Base-by-base conservation (phyloP, 805 yeast genomes). In the Geotrichum ghanense region DNA sequence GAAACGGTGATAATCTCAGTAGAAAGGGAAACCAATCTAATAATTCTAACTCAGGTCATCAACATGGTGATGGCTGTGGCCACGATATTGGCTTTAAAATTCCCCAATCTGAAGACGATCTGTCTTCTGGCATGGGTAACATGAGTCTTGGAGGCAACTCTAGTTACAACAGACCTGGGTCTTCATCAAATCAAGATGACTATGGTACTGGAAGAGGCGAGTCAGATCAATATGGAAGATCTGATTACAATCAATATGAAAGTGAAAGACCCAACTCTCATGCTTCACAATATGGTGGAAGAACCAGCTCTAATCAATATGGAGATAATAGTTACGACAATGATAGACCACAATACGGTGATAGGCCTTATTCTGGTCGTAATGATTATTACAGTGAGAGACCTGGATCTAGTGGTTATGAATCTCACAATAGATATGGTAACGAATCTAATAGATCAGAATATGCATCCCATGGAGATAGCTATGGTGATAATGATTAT, bases 11-110 rank as follows among this genome's bases (percentile, higher is more conserved):
- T 22, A 51, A 51, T 41, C 16, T 31, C 19, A 31, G 19, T 5
- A 31, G 16, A n/a, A 31, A 31, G 16, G 37, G 37, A 6, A 48
- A 51, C 41, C 21, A 39, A 12, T 51, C 51, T 7, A 51, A 51
- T 2, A 51, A 46, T 24, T 14, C 10, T 39, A 12, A 12, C 12
- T 16, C 22, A 16, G 42, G 42, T 17, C 42, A 39, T n/a, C 16
- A 20, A 9, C 42, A 39, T 17, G 24, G 42, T 6, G 42, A 22
- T 21, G 42, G 42, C 16, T 31, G 37, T 31, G 37, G 37, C 37
- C 37, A 31, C 17, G 14, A 31, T 31, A 31, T 31, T 16, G 37
- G 37, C 10, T 31, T 31, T n/a, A 31, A 31, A 4, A 9, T 31
- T 31, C 37, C 37, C 16, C 37, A 31, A n/a, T 12, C 5, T 6